A percentile compares a stretch with the other conserved stretches of the same genome.
Conservation (phyloP, 208 protist species). For the Crithidia sp. region DNA sequence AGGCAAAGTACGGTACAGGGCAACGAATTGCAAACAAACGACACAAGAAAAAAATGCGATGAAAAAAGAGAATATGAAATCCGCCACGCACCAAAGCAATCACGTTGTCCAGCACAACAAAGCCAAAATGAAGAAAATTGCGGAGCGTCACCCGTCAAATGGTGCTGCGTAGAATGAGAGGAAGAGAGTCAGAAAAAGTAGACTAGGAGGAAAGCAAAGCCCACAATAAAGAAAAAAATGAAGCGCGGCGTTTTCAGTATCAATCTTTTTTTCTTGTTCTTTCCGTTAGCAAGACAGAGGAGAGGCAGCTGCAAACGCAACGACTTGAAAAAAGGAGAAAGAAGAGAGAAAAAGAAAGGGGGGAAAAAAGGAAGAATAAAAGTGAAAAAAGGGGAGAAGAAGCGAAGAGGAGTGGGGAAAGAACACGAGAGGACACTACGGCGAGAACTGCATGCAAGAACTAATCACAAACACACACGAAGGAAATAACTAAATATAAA, state of each 20-base stretch:
- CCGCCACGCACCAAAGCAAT: too few relatives aligned
- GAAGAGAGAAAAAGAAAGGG: constrained; percentile 1
- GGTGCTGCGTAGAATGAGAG: not conserved
- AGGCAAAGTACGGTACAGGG: too few relatives aligned
- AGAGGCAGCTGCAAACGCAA: not conserved
- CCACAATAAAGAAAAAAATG: not conserved
- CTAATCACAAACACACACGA: not conserved
- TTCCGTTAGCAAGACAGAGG: not conserved
- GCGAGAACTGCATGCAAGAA: too few relatives aligned
- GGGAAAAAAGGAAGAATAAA: constrained; percentile 18
- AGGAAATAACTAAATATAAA: not conserved
- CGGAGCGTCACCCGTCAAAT: not conserved
- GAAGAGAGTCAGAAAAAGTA: not conserved
- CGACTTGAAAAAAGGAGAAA: not conserved
- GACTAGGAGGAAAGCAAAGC: not conserved
- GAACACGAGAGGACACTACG: not conserved
- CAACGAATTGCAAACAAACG: too few relatives aligned
- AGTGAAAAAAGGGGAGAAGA: constrained; percentile 22
- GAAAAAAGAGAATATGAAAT: too few relatives aligned
- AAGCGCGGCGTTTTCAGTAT: not conserved
- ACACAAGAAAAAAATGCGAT: too few relatives aligned
- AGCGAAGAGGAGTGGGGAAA: not conserved
- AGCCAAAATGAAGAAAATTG: not conserved
- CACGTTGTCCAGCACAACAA: not conserved
- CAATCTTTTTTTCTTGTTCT: not conserved